Percentiles rank a stretch among this genome's conserved stretches.
These are phyloP conservation scores for Aspergillus ochraceoroseus DNA, from an alignment of 2,329 filamentous ascomycete species.

Conservation along the genomic window DNA sequence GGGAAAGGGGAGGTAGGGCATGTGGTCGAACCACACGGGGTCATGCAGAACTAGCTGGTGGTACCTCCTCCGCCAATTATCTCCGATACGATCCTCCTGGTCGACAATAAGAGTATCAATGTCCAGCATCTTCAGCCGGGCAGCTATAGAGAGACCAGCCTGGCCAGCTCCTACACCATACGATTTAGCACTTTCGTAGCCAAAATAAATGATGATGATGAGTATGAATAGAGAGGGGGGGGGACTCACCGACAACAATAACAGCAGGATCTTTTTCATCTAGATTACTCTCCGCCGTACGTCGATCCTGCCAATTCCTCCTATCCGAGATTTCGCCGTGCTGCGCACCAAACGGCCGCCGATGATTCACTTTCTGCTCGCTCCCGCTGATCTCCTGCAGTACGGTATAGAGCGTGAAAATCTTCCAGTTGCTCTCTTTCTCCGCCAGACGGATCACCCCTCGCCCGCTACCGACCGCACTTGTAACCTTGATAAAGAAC, in stretches of 20 bases:
- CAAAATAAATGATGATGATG: not conserved
- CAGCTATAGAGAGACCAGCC: constrained; percentile 54
- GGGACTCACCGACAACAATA: constrained; percentile 57
- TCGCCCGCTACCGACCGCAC: constrained; percentile 51
- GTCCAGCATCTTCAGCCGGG: constrained; percentile 56
- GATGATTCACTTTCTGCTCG: constrained; percentile 48
- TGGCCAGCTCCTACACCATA: constrained; percentile 62
- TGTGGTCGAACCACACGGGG: constrained; percentile 53
- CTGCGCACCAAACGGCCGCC: constrained; percentile 53
- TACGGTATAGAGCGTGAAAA: constrained; percentile 60
- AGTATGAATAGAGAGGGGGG: no score
- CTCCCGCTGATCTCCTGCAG: constrained; percentile 52
- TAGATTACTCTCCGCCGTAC: constrained; percentile 48
- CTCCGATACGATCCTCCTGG: constrained; percentile 54
- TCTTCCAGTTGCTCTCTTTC: constrained; percentile 51
- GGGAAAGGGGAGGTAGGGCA: constrained; percentile 63
- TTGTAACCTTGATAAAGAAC: constrained; percentile 54
- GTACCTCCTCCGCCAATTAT: constrained; percentile 62
- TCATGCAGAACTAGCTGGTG: constrained; percentile 64
- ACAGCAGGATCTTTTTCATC: constrained; percentile 54
- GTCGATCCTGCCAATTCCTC: constrained; percentile 58
- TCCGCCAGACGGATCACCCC: constrained; percentile 53
- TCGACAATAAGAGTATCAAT: constrained; percentile 57
- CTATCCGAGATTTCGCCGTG: constrained; percentile 51
- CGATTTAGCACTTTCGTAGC: no score